These are phyloP conservation scores for Strobilomyces confusus DNA, from an alignment of 768 basidiomycete species.

Conservation along the genomic window DNA sequence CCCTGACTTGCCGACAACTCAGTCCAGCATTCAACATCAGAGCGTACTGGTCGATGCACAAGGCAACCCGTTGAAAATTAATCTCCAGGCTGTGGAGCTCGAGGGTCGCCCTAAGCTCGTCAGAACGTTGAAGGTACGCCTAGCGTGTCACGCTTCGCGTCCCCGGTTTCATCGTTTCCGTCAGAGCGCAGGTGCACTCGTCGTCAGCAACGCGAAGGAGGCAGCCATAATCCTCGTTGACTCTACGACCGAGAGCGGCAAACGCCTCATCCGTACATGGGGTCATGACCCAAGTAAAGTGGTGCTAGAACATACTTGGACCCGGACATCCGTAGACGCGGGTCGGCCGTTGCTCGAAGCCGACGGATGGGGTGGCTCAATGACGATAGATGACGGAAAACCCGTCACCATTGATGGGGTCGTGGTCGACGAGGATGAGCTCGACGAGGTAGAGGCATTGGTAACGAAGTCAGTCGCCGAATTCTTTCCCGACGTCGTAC, in stretches of 20 bases:
- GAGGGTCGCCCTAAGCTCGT: conserved; percentile 47
- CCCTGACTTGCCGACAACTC: conserved; percentile 14
- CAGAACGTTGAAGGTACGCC: conserved; percentile 44
- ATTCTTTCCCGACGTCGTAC: conserved; percentile 8
- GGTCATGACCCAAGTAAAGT: conserved; percentile 43
- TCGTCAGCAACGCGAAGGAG: conserved; percentile 46
- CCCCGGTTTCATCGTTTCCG: conserved; percentile 5
- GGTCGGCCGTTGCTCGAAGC: conserved; percentile 42
- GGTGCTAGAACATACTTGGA: conserved; percentile 55
- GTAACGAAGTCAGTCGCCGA: conserved; percentile 42
- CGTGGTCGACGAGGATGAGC: conserved; percentile 34
- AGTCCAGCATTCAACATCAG: conserved; percentile 8
- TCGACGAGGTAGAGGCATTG: conserved; percentile 35
- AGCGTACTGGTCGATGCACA: conserved; percentile 38
- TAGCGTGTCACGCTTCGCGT: neutral
- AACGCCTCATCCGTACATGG: conserved; percentile 58
- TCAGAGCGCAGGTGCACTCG: conserved; percentile 54
- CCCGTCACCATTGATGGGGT: conserved; percentile 33
- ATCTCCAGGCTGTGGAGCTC: conserved; percentile 55
- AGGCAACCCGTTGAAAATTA: conserved; percentile 45
- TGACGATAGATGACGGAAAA: conserved; percentile 31
- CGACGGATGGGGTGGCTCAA: conserved; percentile 52
- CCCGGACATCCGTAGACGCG: conserved; percentile 39
- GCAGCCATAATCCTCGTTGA: conserved; percentile 62
- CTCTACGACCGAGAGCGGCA: conserved; percentile 45